Conservation (phyloP, 2,329 filamentous ascomycete species). For the Fusarium nodosum region DNA sequence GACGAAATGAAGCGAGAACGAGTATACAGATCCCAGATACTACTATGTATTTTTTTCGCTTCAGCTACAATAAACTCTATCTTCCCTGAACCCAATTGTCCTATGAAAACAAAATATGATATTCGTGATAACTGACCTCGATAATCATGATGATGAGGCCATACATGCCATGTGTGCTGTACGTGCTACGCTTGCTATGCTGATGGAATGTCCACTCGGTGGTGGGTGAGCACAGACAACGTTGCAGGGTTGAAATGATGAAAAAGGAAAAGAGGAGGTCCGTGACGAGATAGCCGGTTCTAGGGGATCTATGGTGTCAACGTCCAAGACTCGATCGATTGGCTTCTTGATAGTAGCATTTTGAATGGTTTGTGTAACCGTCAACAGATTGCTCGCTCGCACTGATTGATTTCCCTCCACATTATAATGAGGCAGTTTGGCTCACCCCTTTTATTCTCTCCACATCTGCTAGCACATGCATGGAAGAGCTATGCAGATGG, state of each 20-base stretch:
- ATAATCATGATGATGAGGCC: not conserved
- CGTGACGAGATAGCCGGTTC: conserved; percentile 40
- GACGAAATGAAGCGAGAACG: not conserved
- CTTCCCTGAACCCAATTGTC: fast-evolving
- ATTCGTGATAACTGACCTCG: not conserved
- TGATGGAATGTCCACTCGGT: conserved; percentile 7
- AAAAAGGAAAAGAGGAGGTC: conserved; percentile 36
- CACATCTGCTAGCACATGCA: conserved; percentile 17
- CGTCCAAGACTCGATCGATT: not conserved
- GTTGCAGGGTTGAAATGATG: conserved; percentile 43
- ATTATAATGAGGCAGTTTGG: conserved; percentile 3
- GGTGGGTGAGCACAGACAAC: conserved; percentile 41
- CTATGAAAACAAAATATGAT: not conserved
- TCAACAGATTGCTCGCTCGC: not conserved
- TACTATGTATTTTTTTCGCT: not conserved
- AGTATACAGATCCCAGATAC: not conserved
- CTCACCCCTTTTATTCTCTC: conserved; percentile 35
- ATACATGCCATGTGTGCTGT: not conserved
- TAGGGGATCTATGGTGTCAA: conserved; percentile 22
- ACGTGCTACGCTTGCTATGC: not conserved
- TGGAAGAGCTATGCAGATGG: conserved; percentile 15
- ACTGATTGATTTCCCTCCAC: not conserved
- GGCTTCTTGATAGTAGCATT: not conserved
- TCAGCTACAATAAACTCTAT: not conserved
- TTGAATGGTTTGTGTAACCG: conserved; percentile 11